Evolutionary conservation across 306 rosid species (phyloP), one percentile per base, ranked within the genome.

Genomic region (Dalbergia cultrata): DNA sequence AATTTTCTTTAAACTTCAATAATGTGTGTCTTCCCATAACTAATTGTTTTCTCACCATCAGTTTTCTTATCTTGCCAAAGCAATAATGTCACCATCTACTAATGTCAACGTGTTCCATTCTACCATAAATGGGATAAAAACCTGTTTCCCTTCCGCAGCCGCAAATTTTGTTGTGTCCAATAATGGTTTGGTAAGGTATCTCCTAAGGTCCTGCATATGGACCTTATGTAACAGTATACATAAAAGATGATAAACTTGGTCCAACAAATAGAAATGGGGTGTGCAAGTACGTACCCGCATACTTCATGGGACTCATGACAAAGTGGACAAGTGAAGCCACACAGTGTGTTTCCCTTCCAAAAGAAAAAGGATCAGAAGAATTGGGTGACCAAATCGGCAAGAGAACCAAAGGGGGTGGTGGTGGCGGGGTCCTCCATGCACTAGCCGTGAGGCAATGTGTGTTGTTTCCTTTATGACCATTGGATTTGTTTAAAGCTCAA

Each of bases 391-490:
- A 69, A 69, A 69, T 69, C 39, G 41, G 58, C n/a, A 41, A 57
- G 59, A 56, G 63, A 62, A 17, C 74, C 22, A 47, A 71, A 70
- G 49, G 49, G 59, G 22, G 33, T 6, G 76, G 31, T 26, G 31
- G 43, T 14, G 62, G 74, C 60, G 82, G 80, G 87, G 69, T 13
- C 84, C 85, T n/a, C 14, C 1, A 63, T 44, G 52, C 50, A 16
- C 16, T 39, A 77, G 54, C 80, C 70, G n/a, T 65, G n/a, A 70
- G 65, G 74, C 43, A 67, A 74, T 81, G 72, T 79, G 80, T 39
- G 80, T 39, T 78, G 73, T 80, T 85, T 87, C 68, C 35, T 41
- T 6, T 66, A 59, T 21, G 76, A 82, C 61, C 82, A 41, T 56
- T n/a, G 16, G 49, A 35, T 80, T 79, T 64, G 7, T 76, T 21